phyloP scores from a whole-genome alignment of 2,329 filamentous ascomycete species.

The Paraphoma chrysanthemicola region DNA sequence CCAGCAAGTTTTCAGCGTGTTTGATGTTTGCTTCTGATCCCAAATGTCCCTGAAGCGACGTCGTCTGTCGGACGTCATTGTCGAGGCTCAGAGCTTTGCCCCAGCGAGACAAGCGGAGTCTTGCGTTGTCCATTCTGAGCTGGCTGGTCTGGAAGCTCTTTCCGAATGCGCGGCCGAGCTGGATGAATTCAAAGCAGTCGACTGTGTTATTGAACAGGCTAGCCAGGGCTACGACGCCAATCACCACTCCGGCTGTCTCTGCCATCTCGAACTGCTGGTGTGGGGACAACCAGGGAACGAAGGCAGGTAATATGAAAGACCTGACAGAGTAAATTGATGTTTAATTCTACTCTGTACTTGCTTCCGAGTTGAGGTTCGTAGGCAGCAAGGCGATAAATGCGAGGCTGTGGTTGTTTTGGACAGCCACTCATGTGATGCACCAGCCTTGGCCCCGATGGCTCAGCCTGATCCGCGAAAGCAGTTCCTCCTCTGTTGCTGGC shows the following conservation, averaged over 20 bases:
- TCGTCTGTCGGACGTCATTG: constrained; percentile 9
- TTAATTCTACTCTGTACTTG: no score
- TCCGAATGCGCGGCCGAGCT: constrained; percentile 23
- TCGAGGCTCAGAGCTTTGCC: constrained; percentile 31
- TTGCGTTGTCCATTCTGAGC: constrained; percentile 40
- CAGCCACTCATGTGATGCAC: not conserved
- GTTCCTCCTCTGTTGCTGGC: not conserved
- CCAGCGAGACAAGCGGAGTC: constrained; percentile 40
- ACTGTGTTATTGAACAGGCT: constrained; percentile 27
- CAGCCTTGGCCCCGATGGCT: not conserved
- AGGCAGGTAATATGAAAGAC: not conserved
- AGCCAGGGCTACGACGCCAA: constrained; percentile 24
- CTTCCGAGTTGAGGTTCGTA: no score
- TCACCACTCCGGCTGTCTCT: constrained; percentile 21
- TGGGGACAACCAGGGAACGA: not conserved
- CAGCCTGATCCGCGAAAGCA: not conserved
- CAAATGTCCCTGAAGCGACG: constrained; percentile 10
- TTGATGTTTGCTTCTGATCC: constrained; percentile 5
- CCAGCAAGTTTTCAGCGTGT: constrained; percentile 22
- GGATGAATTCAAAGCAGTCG: constrained; percentile 31
- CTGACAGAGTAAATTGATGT: no score
- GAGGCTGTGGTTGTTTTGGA: no score
- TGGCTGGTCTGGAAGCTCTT: constrained; percentile 26
- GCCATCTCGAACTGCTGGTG: constrained; percentile 7
- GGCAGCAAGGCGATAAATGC: no score